phyloP scores from a whole-genome alignment of 345 rosid genomes.

The Mallotus nudiflorus region DNA sequence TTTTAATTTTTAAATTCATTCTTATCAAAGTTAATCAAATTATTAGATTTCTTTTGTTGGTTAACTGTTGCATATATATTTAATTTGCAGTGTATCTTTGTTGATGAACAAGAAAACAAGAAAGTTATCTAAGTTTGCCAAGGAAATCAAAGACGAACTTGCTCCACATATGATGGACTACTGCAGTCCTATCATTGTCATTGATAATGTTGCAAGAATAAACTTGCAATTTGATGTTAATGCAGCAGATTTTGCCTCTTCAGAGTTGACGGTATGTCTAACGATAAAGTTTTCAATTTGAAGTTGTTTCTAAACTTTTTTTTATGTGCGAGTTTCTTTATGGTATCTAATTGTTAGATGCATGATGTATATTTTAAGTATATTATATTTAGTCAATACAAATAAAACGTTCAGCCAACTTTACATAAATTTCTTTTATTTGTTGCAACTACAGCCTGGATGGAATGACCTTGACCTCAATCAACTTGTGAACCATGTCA shows the following conservation, averaged over 20 bases:
- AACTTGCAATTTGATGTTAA: not conserved
- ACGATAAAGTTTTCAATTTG: too few species aligned
- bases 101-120: slow-evolving; percentile 38
- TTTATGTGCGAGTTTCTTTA: too few species aligned
- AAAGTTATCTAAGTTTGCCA: slow-evolving; percentile 14
- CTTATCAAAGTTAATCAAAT: too few species aligned
- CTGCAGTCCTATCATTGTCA: not conserved
- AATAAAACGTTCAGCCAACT: not conserved
- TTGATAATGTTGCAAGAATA: not conserved
- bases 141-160: slow-evolving; percentile 21
- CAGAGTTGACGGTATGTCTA: slow-evolving; percentile 10
- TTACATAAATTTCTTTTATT: not conserved
- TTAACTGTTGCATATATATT: too few species aligned
- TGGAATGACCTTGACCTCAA: slow-evolving; percentile 25
- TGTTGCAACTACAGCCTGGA: slow-evolving; percentile 19
- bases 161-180: slow-evolving; percentile 8
- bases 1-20: too few species aligned
- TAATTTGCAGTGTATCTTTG: slow-evolving; percentile 16
- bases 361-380: too few species aligned
- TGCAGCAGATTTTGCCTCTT: slow-evolving; percentile 12
- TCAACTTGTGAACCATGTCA: slow-evolving; percentile 21
- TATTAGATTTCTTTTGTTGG: too few species aligned
- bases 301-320: too few species aligned
- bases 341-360: too few species aligned
- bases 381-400: too few species aligned